Evolutionary conservation across 495 filamentous ascomycete species (phyloP), one percentile per base, ranked within the genome.

Genomic region (Penicillium samsonianum): DNA sequence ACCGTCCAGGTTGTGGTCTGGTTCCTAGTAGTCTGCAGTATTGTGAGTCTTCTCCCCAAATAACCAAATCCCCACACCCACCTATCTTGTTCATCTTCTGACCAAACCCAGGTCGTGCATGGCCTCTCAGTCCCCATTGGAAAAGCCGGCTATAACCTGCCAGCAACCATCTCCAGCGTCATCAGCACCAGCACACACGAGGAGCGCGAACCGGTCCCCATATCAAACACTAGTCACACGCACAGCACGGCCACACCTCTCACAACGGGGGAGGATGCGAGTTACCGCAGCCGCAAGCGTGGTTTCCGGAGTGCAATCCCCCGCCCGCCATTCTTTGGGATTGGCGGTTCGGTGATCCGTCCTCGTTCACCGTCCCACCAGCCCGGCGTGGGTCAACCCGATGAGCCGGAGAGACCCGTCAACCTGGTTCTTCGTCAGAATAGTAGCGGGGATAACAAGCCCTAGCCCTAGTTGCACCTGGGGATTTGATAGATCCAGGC

Each of bases 11-110:
- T 95, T 8, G 84, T 96, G 0, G 84, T 96, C 8, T 96, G 91
- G 91, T 96, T 96, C 66, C 67, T 96, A 56, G 86, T 85, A 19
- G 83, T 92, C 33, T 91, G 90, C 70, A 94, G 90, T 61, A 90
- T 96, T 64, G 90, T 92, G 73, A 82, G 90, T 82, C 17, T 20
- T 23, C 31, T 11, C 19, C 28, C 38, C 9, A 23, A 31, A 35
- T 35, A 25, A n/a, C 19, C 28, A 1, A 50, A n/a, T 11, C 12
- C 38, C 22, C n/a, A 2, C 23, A 20, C 19, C 45, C 43, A 45
- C 40, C 26, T 6, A 12, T 25, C 41, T 23, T 9, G 12, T n/a
- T 46, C 20, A 45, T 12, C 28, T 48, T 33, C 31, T 53, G 31
- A 62, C 63, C 68, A 35, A 70, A 16, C 31, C 17, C 37, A 93